Evolutionary conservation across 2,329 filamentous ascomycete species (phyloP), one percentile per base, ranked within the genome.

Genomic region (Fragosphaeria purpurea): DNA sequence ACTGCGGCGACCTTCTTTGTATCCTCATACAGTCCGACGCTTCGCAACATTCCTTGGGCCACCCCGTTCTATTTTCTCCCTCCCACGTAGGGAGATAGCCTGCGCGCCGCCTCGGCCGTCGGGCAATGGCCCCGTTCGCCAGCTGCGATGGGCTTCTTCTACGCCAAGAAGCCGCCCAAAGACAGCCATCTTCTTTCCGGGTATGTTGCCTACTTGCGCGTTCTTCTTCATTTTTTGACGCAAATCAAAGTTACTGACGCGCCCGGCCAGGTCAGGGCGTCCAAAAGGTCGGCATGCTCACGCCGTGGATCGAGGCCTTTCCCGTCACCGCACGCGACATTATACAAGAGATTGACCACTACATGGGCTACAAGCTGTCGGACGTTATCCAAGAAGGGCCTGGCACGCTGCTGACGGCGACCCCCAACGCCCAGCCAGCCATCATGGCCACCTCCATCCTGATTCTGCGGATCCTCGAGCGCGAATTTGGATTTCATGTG

Each of bases 371-470:
- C 61, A 82, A 83, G 55, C 76, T 97, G 51, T 89, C 87, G 40
- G 73, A 76, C 32, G 76, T 91, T 53, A 95, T 96, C 58, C 81
- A 83, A 53, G 73, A 86, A 33, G 90, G 91, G 0, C 86, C 91
- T 1, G 87, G 86, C 59, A 81, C 80, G 50, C 70, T 75, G 47
- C 79, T 97, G 50, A 94, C 87, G 41, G 78, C 80, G 51, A 96
- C 91, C 5, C 80, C 86, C 57, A 90, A 95, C 63, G 86, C 91
- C 4, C 91, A 97, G 67, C 91, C 91, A 1, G 90, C 91, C 60
- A 95, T 96, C 66, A 95, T 97, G 88, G 88, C 89, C 11, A 93
- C 88, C 4, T 94, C 88, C 33, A 83, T 96, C 62, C 77, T 95
- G 53, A 94, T 96, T 62, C 76, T 96, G 50, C 84, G 87, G 50